Conservation (phyloP, 352 stramenopile genomes). For the Phytophthora multivora region DNA sequence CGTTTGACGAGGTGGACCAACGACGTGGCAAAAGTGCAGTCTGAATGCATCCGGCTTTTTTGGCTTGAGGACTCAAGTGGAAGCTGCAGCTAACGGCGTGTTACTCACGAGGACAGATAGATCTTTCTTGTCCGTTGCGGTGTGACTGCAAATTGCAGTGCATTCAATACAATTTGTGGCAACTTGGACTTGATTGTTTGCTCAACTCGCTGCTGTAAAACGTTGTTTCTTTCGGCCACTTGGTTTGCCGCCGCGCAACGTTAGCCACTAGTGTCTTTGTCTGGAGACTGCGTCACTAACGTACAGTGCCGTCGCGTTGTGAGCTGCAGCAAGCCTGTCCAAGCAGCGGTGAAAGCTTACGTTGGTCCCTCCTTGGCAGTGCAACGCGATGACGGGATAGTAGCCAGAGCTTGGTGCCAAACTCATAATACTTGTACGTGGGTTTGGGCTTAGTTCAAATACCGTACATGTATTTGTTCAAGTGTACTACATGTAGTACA, state of each 20-base stretch:
- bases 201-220: no score
- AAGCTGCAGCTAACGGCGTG: conserved; percentile 6
- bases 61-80: neutral
- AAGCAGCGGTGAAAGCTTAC: conserved; percentile 2
- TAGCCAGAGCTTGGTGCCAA: neutral
- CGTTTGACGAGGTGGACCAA: conserved; percentile 20
- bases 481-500: neutral
- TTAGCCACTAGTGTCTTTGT: conserved; percentile 5
- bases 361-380: conserved; percentile 1
- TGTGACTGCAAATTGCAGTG: no score
- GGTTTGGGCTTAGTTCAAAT: no score
- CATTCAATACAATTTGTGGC: no score
- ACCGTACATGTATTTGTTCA: no score
- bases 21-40: conserved; percentile 5
- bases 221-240: neutral
- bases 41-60: conserved; percentile 27
- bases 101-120: conserved; percentile 4
- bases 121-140: neutral
- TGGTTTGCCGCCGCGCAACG: neutral
- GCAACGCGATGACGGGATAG: conserved; percentile 6
- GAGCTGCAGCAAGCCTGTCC: conserved; percentile 12
- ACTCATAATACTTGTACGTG: neutral
- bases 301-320: conserved; percentile 23
- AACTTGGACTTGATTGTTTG: neutral
- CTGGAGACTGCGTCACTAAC: conserved; percentile 1